These are phyloP conservation scores for Tylopilus plumbeoviolaceoides DNA, from an alignment of 768 basidiomycete species.

Conservation along the genomic window DNA sequence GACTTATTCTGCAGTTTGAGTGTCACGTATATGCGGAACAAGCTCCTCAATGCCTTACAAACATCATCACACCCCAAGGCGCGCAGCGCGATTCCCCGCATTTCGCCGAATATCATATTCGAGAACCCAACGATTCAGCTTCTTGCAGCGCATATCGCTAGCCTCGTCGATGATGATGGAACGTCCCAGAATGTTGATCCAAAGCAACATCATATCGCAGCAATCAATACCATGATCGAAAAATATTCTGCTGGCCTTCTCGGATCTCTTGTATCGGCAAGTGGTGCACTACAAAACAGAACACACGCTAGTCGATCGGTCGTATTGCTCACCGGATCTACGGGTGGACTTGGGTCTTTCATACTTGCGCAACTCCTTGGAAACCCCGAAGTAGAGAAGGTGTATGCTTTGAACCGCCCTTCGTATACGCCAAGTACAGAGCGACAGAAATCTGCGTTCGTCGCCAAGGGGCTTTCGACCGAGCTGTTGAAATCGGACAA, in stretches of 20 bases:
- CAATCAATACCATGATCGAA: background rate
- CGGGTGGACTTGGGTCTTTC: background rate
- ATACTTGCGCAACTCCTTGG: background rate
- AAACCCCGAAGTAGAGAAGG: background rate
- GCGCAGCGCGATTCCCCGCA: too few relatives aligned
- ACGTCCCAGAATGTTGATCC: background rate
- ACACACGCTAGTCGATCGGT: background rate
- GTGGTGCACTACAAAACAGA: background rate
- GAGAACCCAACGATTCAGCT: too few relatives aligned
- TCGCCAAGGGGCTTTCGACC: background rate
- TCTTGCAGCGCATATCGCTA: too few relatives aligned
- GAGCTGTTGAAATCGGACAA: background rate
- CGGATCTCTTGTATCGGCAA: background rate
- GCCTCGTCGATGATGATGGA: too few relatives aligned
- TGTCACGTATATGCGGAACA: too few relatives aligned
- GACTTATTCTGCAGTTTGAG: too few relatives aligned
- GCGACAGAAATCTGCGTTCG: background rate
- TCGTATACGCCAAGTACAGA: slow-evolving; percentile 1
- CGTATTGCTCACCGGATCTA: background rate
- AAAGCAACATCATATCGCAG: background rate
- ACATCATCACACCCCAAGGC: too few relatives aligned
- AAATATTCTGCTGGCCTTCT: background rate
- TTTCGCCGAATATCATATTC: too few relatives aligned
- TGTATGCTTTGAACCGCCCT: slow-evolving; percentile 27
- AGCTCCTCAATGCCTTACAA: too few relatives aligned